phyloP scores from a whole-genome alignment of 139 green algal species.

The Asterochloris sp. region DNA sequence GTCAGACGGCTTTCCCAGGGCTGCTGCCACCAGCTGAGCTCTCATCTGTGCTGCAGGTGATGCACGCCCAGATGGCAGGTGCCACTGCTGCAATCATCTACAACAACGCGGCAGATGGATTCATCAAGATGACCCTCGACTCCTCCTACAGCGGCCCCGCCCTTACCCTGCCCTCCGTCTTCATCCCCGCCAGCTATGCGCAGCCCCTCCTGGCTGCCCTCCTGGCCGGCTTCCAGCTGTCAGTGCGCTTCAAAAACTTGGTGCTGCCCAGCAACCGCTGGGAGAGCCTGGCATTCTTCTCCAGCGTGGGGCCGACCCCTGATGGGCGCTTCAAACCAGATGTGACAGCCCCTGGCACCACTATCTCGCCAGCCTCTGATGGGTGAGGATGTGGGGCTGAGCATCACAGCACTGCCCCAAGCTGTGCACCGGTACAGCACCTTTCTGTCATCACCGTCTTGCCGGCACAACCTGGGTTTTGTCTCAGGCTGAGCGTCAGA shows the following conservation, averaged over 20 bases:
- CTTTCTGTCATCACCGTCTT: not conserved
- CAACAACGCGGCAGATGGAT: constrained; percentile 58
- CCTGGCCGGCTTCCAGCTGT: not conserved
- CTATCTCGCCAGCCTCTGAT: constrained; percentile 14
- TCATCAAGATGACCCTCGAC: constrained; percentile 47
- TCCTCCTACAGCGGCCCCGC: not conserved
- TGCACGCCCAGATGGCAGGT: constrained; percentile 52
- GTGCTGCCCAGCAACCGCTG: not conserved
- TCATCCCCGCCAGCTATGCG: constrained; percentile 33
- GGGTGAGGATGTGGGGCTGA: not conserved
- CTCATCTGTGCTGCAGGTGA: constrained; percentile 20
- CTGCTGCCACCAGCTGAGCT: constrained; percentile 17
- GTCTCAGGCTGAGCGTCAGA: not conserved
- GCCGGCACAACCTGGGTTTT: too few relatives aligned
- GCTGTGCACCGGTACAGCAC: not conserved
- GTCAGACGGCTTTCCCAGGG: not conserved
- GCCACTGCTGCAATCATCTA: constrained; percentile 64
- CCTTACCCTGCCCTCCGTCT: constrained; percentile 40
- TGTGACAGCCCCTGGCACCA: constrained; percentile 70
- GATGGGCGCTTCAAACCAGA: constrained; percentile 89
- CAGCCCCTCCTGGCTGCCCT: constrained; percentile 24
- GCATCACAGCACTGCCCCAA: not conserved
- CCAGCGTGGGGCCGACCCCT: constrained; percentile 61
- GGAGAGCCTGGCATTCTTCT: constrained; percentile 60
- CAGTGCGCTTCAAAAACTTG: not conserved